A percentile compares a stretch with the other conserved stretches of the same genome.
Evolutionary conservation across 768 basidiomycete species (phyloP).

Genomic region (Cystofilobasidium bisporidii): DNA sequence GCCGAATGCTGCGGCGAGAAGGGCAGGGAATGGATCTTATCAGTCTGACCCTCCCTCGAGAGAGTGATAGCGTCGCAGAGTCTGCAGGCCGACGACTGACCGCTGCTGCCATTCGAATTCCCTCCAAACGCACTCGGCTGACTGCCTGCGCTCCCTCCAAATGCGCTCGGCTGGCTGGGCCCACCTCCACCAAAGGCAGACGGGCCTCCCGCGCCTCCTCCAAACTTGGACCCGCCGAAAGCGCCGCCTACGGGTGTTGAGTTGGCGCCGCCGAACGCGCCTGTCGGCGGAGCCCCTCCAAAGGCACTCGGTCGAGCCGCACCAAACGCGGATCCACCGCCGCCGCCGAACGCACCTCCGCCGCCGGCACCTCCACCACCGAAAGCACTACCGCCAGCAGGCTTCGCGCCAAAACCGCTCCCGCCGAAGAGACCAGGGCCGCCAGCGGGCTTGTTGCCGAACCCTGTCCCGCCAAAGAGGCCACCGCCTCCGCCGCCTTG

Average conservation of each 20-base stretch:
- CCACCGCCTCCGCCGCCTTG: background rate
- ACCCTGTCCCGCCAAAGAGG: background rate
- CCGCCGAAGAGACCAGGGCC: constrained; percentile 3
- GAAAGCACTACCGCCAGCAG: background rate
- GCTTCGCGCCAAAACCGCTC: background rate
- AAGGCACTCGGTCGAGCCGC: background rate
- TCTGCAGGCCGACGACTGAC: background rate
- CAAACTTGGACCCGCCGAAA: background rate
- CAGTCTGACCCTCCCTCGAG: background rate
- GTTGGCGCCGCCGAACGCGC: constrained; percentile 2
- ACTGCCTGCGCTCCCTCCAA: background rate
- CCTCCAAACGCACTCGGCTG: no score
- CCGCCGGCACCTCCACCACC: background rate
- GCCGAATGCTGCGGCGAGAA: background rate
- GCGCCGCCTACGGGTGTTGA: background rate
- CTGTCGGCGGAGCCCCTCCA: background rate
- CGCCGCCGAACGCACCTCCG: background rate
- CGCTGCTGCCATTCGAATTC: no score
- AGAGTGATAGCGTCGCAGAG: background rate
- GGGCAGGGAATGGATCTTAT: background rate
- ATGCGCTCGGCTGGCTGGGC: background rate
- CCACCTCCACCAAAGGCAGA: background rate
- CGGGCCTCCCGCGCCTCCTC: background rate
- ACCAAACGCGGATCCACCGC: background rate
- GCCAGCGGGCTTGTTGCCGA: background rate